These are phyloP conservation scores for Syzygium oleosum DNA, from an alignment of 345 rosid species.

Conservation along the genomic window DNA sequence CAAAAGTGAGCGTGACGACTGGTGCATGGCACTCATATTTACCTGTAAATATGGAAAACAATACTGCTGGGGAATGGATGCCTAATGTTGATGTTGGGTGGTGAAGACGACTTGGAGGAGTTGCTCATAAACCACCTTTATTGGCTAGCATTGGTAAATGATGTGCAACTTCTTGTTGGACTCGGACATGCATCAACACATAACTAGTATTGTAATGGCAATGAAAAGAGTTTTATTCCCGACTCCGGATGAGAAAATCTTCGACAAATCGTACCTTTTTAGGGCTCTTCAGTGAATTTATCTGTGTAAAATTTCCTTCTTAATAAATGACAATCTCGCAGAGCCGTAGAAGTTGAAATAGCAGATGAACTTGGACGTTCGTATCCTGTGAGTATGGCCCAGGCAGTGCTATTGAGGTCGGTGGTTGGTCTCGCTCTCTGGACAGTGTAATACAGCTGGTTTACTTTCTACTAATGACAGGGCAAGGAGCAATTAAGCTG, in stretches of 20 bases:
- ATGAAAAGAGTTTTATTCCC: neutral
- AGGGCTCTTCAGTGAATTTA: neutral
- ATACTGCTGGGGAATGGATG: neutral
- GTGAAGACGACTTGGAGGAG: neutral
- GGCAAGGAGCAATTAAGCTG: neutral
- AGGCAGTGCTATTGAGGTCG: neutral
- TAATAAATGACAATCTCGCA: neutral
- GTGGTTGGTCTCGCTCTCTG: neutral
- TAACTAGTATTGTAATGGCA: neutral
- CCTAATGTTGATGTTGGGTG: neutral
- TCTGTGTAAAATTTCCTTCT: neutral
- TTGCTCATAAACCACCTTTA: neutral
- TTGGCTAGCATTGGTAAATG: neutral
- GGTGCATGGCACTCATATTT: neutral
- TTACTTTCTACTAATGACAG: neutral
- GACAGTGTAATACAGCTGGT: neutral
- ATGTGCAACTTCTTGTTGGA: neutral
- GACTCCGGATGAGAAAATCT: neutral
- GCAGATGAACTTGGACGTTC: neutral
- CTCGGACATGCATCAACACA: neutral
- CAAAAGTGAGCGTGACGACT: neutral
- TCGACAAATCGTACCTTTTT: too few relatives aligned
- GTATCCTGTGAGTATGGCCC: too few relatives aligned
- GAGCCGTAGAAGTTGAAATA: neutral
- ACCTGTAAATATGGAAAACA: neutral